Percentiles rank a stretch among this genome's conserved stretches.
Conservation (phyloP, 1,284 basidiomycete genomes). For the Exsudoporus floridanus region DNA sequence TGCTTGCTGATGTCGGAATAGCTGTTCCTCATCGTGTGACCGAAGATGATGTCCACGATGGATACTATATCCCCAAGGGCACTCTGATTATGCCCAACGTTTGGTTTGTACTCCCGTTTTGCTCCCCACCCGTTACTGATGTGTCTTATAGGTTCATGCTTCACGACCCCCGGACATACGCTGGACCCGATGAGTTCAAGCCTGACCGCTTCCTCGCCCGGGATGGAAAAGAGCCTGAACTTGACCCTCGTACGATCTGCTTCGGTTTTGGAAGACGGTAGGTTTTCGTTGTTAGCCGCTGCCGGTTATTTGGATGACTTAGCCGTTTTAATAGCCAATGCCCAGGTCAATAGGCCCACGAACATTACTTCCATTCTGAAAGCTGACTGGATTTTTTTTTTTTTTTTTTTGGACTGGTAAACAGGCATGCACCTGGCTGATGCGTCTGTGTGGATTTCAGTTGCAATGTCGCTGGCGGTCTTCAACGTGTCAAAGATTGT, state of each 20-base stretch:
- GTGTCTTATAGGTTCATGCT: conserved; percentile 50
- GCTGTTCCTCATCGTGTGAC: conserved; percentile 53
- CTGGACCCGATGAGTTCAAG: conserved; percentile 36
- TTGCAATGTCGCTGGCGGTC: conserved; percentile 53
- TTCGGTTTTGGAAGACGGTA: conserved; percentile 65
- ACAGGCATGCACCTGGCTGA: conserved; percentile 57
- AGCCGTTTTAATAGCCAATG: conserved; percentile 44
- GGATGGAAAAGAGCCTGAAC: conserved; percentile 42
- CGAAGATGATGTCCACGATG: conserved; percentile 49
- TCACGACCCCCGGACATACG: conserved; percentile 40
- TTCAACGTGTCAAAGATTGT: conserved; percentile 40
- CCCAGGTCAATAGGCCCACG: conserved; percentile 42
- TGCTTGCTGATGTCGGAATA: conserved; percentile 23
- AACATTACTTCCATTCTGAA: not conserved
- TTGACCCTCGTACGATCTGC: conserved; percentile 52
- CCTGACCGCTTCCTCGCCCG: conserved; percentile 40
- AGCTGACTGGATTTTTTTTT: conserved; percentile 6
- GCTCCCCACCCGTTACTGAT: not conserved
- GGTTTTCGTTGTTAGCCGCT: conserved; percentile 15
- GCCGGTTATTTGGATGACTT: conserved; percentile 2
- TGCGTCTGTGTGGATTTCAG: conserved; percentile 53
- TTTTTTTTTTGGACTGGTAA: not conserved
- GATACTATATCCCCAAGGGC: conserved; percentile 43
- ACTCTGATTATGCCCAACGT: conserved; percentile 39
- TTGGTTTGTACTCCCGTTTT: conserved; percentile 27